Evolutionary conservation across 177 flowering plant species (phyloP).

Genomic region (Vitis hybrid): DNA sequence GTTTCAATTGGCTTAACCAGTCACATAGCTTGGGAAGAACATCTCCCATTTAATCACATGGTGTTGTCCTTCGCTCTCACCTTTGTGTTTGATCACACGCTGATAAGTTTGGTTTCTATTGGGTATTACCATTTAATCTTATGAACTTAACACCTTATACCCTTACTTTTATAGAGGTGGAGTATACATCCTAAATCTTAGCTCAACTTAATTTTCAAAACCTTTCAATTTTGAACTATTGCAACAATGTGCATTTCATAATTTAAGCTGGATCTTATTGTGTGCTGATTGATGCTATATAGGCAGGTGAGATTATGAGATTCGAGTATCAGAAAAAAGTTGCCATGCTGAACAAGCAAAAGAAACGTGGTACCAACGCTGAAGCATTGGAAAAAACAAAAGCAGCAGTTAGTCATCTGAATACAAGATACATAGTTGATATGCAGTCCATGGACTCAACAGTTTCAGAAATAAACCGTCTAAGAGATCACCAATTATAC

Average conservation of each 20-base stretch:
- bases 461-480: conserved; percentile 42
- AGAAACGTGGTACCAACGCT: conserved; percentile 35
- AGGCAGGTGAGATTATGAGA: conserved; percentile 54
- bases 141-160: not conserved
- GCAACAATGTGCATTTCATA: not conserved
- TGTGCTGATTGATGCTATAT: conserved; percentile 8
- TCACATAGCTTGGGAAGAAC: too few relatives aligned
- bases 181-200: not conserved
- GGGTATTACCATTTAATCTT: too few relatives aligned
- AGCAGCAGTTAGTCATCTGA: conserved; percentile 52
- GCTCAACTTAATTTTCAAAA: too few relatives aligned
- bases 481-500: conserved; percentile 47
- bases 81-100: too few relatives aligned
- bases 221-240: not conserved
- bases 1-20: too few relatives aligned
- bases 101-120: too few relatives aligned
- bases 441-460: conserved; percentile 61
- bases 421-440: conserved; percentile 56
- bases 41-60: too few relatives aligned
- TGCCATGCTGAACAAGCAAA: conserved; percentile 34
- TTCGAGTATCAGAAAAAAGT: conserved; percentile 47
- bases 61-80: too few relatives aligned
- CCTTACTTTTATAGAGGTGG: too few relatives aligned
- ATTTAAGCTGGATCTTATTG: conserved; percentile 6
- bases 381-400: conserved; percentile 47